These are phyloP conservation scores for Trypethelium eluteriae DNA, from an alignment of 495 filamentous ascomycete genomes.

Conservation along the genomic window DNA sequence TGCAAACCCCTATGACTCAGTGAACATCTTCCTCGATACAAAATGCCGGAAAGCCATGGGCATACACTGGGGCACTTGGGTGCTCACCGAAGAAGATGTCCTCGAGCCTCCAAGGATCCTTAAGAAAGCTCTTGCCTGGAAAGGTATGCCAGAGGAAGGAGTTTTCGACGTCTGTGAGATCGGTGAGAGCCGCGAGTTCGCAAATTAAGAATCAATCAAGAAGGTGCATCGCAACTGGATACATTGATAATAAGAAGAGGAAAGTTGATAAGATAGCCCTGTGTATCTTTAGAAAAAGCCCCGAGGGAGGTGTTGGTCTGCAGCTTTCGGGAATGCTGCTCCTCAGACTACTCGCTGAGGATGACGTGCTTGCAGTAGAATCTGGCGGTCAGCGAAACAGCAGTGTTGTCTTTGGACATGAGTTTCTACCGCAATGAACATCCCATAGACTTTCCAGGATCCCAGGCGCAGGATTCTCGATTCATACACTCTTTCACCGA, in stretches of 20 bases:
- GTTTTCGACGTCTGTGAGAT: conserved; percentile 85
- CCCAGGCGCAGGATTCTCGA: too few relatives aligned
- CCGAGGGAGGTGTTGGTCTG: too few relatives aligned
- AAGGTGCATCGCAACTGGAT: not conserved
- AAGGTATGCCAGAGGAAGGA: conserved; percentile 62
- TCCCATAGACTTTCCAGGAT: too few relatives aligned
- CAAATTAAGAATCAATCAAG: not conserved
- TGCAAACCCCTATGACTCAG: conserved; percentile 78
- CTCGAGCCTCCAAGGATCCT: conserved; percentile 74
- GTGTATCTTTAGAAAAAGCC: too few relatives aligned
- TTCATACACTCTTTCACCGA: too few relatives aligned
- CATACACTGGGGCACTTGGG: conserved; percentile 93
- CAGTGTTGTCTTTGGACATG: too few relatives aligned
- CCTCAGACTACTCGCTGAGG: too few relatives aligned
- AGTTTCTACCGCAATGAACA: too few relatives aligned
- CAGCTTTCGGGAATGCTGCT: too few relatives aligned
- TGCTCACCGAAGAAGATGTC: conserved; percentile 77
- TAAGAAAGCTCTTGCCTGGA: conserved; percentile 63
- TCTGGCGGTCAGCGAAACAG: too few relatives aligned
- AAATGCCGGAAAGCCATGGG: conserved; percentile 74
- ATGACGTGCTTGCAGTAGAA: too few relatives aligned
- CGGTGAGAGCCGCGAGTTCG: conserved; percentile 70
- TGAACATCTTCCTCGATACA: conserved; percentile 86
- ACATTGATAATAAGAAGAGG: not conserved
- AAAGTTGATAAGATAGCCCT: too few relatives aligned